Conservation (phyloP, 176 grass and related monocot species). For the Bromus sterilis region DNA sequence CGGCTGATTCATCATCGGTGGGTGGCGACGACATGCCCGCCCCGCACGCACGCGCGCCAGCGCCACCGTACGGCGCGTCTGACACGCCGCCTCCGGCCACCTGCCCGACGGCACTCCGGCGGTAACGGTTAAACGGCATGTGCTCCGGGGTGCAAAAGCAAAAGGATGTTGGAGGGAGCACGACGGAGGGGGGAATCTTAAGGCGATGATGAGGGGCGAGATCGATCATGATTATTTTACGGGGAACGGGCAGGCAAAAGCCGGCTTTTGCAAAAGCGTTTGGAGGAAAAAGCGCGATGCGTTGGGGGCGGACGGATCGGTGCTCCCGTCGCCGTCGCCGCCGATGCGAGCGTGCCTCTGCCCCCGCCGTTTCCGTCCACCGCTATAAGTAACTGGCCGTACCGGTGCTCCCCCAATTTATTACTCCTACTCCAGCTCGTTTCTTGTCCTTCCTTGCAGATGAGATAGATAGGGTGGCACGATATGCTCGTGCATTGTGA, state of each 20-base stretch:
- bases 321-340: background rate
- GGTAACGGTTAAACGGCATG: conserved; percentile 2
- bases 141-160: background rate
- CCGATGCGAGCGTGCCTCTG: background rate
- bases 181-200: conserved; percentile 1
- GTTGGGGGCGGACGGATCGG: too few species aligned
- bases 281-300: background rate
- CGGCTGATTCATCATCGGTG: background rate
- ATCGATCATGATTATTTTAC: conserved; percentile 18
- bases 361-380: background rate
- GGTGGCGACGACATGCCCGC: background rate
- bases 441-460: background rate
- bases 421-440: background rate
- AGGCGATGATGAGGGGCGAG: conserved; percentile 10
- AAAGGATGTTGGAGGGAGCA: background rate
- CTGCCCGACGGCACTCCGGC: background rate
- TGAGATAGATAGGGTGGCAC: background rate
- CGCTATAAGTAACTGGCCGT: background rate
- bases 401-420: background rate
- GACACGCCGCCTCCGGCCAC: background rate
- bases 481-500: background rate
- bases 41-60: background rate
- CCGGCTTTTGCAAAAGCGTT: conserved; percentile 32
- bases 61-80: background rate
- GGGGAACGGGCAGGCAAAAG: background rate